Evolutionary conservation across 2,329 filamentous ascomycete genomes (phyloP), one percentile per base, ranked within the genome.

Genomic region (Fusarium veterinarium): DNA sequence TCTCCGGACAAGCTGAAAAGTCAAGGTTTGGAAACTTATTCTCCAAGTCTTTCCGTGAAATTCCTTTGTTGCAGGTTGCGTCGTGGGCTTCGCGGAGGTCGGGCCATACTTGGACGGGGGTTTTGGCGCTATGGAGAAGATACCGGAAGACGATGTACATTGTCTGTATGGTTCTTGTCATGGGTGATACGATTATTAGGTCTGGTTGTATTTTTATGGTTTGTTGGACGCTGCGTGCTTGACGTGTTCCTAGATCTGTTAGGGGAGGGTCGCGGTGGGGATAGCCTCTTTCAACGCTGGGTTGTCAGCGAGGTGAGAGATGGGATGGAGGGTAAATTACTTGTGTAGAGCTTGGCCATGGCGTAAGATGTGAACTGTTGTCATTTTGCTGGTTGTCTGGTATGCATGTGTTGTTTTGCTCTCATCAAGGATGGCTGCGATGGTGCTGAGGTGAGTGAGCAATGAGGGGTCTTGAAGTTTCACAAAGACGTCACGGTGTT

Each of bases 81-180:
- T 77, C 75, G n/a, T 77, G 74, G 7, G 73, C 65, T 30, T 77
- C 75, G 1, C 75, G 75, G 1, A 77, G 23, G 8, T 77, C 75
- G 1, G 75, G 75, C 73, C 75, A 77, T 13, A 77, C 55, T n/a
- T 77, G 67, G 6, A 77, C 38, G 7, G 64, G 33, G 2, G 57
- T 44, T 10, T 41, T n/a, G 14, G 53, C 19, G 17, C 19, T 40
- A n/a, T 55, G 41, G 19, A 76, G 41, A 5, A 75, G 63, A 30
- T 67, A 46, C 0, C 49, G 40, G 28, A 77, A 77, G 7, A 65
- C 71, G 12, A 77, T 67, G 8, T 75, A 61, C 28, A 69, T 57
- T 3, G 73, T 77, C 28, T 77, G 73, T 4, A 77, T 65, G 2
- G 75, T 76, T 17, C 75, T 65, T 1, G 73, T 58, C 69, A 70